A percentile compares a stretch with the other conserved stretches of the same genome.
These are phyloP conservation scores for Gentiana straminea DNA, from an alignment of 257 asterid species.

Conservation along the genomic window DNA sequence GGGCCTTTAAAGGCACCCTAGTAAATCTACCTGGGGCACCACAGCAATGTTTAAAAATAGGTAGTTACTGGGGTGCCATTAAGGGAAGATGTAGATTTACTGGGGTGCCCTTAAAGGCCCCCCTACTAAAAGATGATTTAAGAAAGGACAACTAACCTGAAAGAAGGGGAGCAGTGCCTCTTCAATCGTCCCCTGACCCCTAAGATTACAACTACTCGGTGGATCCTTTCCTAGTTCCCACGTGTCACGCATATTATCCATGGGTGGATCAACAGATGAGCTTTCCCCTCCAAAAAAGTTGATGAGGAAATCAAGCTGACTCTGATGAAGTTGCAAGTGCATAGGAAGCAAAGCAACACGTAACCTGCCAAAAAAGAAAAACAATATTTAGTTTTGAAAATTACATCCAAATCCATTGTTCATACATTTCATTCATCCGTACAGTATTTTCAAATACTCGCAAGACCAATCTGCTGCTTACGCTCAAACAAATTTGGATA, in stretches of 20 bases:
- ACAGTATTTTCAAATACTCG: too few relatives aligned
- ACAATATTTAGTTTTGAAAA: too few relatives aligned
- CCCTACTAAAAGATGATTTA: conserved; percentile 6
- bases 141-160: conserved; percentile 48
- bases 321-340: conserved; percentile 90
- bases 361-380: conserved; percentile 33
- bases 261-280: conserved; percentile 35
- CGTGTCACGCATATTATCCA: conserved; percentile 24
- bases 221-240: conserved; percentile 33
- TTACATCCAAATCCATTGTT: too few relatives aligned
- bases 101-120: conserved; percentile 1
- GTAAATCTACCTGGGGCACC: too few relatives aligned
- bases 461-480: too few relatives aligned
- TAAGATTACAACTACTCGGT: conserved; percentile 28
- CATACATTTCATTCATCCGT: too few relatives aligned
- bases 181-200: conserved; percentile 33
- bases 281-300: conserved; percentile 74
- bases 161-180: conserved; percentile 94
- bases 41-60: too few relatives aligned
- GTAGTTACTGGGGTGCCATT: too few relatives aligned
- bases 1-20: too few relatives aligned
- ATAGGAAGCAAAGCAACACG: conserved; percentile 77
- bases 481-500: too few relatives aligned
- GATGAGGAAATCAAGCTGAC: conserved; percentile 89
- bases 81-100: not conserved